Evolutionary conservation across 1,284 basidiomycete genomes (phyloP).

Genomic region (Trametes versicolor): DNA sequence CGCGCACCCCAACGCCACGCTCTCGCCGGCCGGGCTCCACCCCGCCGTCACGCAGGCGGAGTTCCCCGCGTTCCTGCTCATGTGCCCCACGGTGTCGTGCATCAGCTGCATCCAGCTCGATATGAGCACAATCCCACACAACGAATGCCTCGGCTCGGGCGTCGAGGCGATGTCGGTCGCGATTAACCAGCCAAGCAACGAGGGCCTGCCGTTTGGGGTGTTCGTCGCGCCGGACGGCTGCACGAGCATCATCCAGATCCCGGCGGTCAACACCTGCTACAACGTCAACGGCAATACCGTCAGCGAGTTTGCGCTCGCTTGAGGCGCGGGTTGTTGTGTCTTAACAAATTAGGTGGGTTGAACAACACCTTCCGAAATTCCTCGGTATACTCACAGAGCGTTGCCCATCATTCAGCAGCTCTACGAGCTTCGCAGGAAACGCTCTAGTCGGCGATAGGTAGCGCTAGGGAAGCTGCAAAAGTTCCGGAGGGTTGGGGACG

Average conservation of each 20-base stretch:
- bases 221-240: constrained; percentile 19
- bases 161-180: constrained; percentile 6
- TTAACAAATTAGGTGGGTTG: background rate
- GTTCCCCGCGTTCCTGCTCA: constrained; percentile 10
- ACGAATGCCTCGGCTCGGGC: constrained; percentile 13
- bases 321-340: background rate
- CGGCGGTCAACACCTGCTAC: constrained; percentile 27
- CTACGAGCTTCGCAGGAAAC: no score
- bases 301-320: constrained; percentile 4
- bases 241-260: constrained; percentile 14
- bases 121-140: constrained; percentile 7
- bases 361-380: no score
- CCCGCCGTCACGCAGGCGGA: constrained; percentile 8
- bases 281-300: constrained; percentile 11
- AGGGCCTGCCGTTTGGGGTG: constrained; percentile 19
- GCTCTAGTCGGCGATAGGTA: no score
- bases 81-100: constrained; percentile 16
- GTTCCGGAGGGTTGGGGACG: no score
- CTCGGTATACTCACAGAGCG: no score
- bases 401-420: background rate
- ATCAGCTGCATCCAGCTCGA: constrained; percentile 17
- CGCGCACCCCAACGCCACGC: constrained; percentile 14
- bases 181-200: constrained; percentile 19
- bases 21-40: constrained; percentile 12
- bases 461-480: no score